Conservation (phyloP, 768 basidiomycete species). For the Tylopilus intermedius region DNA sequence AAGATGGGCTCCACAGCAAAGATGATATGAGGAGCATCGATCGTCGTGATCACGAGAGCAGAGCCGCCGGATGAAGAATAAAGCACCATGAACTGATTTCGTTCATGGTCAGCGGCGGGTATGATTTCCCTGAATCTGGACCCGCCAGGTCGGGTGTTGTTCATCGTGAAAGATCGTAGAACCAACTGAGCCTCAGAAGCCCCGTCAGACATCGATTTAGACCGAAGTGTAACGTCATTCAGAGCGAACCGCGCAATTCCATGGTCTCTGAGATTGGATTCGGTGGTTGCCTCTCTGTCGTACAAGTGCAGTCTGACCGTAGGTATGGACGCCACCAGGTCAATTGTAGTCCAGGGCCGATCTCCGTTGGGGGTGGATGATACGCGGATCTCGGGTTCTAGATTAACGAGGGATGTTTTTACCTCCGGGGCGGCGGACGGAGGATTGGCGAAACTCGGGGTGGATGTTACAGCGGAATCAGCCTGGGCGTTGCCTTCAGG, state of each 20-base stretch:
- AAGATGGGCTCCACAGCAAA: constrained; percentile 91
- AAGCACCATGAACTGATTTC: constrained; percentile 91
- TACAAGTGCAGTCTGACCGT: constrained; percentile 84
- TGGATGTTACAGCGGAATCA: constrained; percentile 20
- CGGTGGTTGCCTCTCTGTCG: constrained; percentile 55
- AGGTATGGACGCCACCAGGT: constrained; percentile 66
- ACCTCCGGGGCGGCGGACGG: background rate
- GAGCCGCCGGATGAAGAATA: constrained; percentile 70
- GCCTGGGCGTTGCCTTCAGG: constrained; percentile 39
- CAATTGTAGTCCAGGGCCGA: constrained; percentile 59
- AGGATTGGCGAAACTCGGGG: constrained; percentile 3
- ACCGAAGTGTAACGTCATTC: constrained; percentile 69
- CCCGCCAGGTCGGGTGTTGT: constrained; percentile 75
- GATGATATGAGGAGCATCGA: constrained; percentile 90
- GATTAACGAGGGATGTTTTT: constrained; percentile 12
- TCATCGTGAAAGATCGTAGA: constrained; percentile 87
- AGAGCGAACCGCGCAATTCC: constrained; percentile 86
- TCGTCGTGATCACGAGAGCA: constrained; percentile 74
- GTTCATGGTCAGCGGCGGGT: constrained; percentile 80
- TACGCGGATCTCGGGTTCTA: constrained; percentile 55
- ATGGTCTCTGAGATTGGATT: constrained; percentile 59
- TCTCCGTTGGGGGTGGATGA: constrained; percentile 19
- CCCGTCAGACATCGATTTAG: constrained; percentile 79
- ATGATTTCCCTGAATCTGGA: constrained; percentile 93
- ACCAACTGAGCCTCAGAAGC: constrained; percentile 84